Conservation (phyloP, 176 grass and related monocot species). For the Triticum urartu region DNA sequence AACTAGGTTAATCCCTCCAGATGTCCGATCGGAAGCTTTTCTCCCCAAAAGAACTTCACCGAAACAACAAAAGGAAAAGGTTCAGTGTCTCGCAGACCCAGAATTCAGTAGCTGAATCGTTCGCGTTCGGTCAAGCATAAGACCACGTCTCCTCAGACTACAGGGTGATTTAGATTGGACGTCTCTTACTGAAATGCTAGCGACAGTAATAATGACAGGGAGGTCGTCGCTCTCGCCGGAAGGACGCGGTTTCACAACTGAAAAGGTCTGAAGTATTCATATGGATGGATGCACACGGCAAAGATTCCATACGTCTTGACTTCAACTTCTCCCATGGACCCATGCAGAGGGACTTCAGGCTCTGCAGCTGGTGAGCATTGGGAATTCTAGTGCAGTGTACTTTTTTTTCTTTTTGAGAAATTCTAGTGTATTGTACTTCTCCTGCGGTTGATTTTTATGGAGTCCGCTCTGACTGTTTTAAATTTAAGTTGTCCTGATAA, state of each 20-base stretch:
- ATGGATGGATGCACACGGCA: no score
- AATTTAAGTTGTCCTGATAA: no score
- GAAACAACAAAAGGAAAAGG: background rate
- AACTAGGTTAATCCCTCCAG: background rate
- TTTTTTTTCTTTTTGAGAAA: no score
- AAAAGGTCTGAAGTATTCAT: no score
- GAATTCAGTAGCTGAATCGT: background rate
- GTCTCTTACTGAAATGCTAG: background rate
- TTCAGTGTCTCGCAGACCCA: background rate
- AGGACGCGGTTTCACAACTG: background rate
- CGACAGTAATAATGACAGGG: background rate
- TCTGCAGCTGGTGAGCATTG: no score
- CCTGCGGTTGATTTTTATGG: no score
- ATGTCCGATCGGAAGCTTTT: background rate
- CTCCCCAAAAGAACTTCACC: background rate
- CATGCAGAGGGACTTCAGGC: no score
- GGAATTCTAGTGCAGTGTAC: no score
- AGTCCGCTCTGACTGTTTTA: no score
- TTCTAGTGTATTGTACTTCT: no score
- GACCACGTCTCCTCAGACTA: background rate
- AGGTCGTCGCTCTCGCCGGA: background rate
- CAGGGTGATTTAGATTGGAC: background rate
- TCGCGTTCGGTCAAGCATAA: background rate
- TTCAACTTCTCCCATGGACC: no score
- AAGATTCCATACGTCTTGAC: no score